Conservation (phyloP, 2,329 filamentous ascomycete genomes). For the Claviceps monticola region DNA sequence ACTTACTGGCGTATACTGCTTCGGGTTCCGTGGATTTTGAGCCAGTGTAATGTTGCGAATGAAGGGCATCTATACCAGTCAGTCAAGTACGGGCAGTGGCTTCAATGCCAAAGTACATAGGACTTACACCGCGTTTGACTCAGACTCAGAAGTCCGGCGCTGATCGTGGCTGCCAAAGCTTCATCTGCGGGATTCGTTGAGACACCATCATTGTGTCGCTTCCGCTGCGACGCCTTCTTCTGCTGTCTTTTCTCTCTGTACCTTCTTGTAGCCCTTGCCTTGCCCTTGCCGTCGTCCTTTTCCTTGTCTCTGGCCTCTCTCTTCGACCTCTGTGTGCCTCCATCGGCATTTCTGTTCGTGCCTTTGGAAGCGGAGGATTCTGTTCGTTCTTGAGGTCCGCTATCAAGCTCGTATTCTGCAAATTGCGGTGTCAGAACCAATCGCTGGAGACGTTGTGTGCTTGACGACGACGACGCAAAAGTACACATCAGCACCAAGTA, state of each 20-base stretch:
- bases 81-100: not conserved
- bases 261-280: not conserved
- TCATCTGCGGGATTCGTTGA: not conserved
- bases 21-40: not conserved
- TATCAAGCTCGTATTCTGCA: slow-evolving; percentile 2
- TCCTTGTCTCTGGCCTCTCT: not conserved
- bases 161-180: not conserved
- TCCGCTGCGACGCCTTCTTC: not conserved
- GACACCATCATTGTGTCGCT: not conserved
- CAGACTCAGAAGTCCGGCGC: not conserved
- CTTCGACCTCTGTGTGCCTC: not conserved
- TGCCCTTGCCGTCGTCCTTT: not conserved
- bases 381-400: not conserved
- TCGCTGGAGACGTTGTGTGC: too few relatives aligned
- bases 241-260: not conserved
- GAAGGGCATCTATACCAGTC: not conserved
- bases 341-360: not conserved
- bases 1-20: slow-evolving; percentile 1
- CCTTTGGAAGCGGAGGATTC: not conserved
- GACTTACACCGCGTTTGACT: not conserved
- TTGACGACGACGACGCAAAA: not conserved
- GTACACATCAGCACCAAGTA: not conserved
- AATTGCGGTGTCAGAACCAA: not conserved
- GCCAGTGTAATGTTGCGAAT: not conserved
- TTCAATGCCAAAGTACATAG: not conserved